phyloP scores from a whole-genome alignment of 805 yeast species.

The Metschnikowia henanensis region DNA sequence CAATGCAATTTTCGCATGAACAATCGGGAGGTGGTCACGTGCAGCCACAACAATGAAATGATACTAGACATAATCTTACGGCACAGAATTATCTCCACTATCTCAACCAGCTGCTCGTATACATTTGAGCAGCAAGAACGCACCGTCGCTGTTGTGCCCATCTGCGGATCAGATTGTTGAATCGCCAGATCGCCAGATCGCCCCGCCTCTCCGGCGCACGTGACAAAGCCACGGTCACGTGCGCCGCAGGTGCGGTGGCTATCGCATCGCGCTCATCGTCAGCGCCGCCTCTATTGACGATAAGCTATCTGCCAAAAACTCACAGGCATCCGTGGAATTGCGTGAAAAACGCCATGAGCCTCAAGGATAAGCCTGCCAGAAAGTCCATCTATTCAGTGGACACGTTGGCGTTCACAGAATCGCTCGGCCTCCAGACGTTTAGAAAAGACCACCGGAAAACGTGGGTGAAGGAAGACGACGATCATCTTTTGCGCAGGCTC shows the following conservation, averaged over 20 bases:
- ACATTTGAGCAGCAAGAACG: too few relatives aligned
- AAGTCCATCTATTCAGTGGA: conserved; percentile 31
- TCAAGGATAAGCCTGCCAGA: conserved; percentile 8
- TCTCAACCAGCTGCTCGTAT: too few relatives aligned
- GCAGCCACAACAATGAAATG: too few relatives aligned
- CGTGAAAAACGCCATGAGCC: conserved; percentile 4
- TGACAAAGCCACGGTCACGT: not conserved
- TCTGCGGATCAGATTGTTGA: too few relatives aligned
- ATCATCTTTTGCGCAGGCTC: conserved; percentile 43
- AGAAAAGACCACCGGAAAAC: conserved; percentile 60
- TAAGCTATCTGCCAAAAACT: not conserved
- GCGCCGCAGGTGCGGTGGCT: not conserved
- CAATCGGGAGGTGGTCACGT: too few relatives aligned
- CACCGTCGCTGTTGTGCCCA: too few relatives aligned
- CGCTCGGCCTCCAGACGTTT: conserved; percentile 73
- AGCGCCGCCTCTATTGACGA: not conserved
- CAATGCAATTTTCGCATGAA: too few relatives aligned
- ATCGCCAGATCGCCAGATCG: not conserved
- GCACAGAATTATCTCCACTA: too few relatives aligned
- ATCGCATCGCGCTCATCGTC: not conserved
- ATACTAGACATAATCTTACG: too few relatives aligned
- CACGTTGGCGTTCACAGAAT: conserved; percentile 62
- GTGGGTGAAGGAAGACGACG: conserved; percentile 81
- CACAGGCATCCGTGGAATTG: not conserved
- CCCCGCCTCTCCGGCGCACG: not conserved